phyloP scores from a whole-genome alignment of 495 filamentous ascomycete species.

The Aspergillus nanangensis region DNA sequence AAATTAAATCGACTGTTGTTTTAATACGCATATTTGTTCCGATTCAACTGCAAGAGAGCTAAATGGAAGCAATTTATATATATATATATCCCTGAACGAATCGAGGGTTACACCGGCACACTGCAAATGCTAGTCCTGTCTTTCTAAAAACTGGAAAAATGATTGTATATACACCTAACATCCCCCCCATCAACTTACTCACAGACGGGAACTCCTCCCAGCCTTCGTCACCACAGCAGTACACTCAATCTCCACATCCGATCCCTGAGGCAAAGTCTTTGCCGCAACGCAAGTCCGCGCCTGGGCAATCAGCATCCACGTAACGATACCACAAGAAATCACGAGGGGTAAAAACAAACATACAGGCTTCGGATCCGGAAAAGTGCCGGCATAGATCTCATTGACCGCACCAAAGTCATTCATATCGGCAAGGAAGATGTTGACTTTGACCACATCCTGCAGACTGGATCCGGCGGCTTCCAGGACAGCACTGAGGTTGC shows the following conservation, averaged over 20 bases:
- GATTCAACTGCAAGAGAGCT: no score
- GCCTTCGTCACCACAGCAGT: constrained; percentile 18
- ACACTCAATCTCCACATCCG: constrained; percentile 72
- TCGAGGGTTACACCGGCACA: no score
- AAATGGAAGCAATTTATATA: no score
- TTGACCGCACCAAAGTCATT: constrained; percentile 64
- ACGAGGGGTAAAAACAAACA: background rate
- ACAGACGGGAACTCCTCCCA: constrained; percentile 8
- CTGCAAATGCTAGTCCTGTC: no score
- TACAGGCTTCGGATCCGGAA: constrained; percentile 51
- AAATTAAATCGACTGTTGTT: no score
- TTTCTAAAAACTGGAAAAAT: no score
- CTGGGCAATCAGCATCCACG: no score
- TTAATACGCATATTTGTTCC: no score
- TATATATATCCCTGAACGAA: no score
- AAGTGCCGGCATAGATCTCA: constrained; percentile 51
- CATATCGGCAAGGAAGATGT: constrained; percentile 68
- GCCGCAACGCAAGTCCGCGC: constrained; percentile 65
- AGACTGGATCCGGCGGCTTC: constrained; percentile 58
- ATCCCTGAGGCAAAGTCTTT: constrained; percentile 56
- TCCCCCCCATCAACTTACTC: background rate
- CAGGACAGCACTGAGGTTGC: constrained; percentile 62
- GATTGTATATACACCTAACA: no score
- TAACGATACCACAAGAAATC: background rate
- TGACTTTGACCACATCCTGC: constrained; percentile 62